A percentile compares a stretch with the other conserved stretches of the same genome.
Conservation (phyloP, 805 yeast species). For the Pichia eremophila region DNA sequence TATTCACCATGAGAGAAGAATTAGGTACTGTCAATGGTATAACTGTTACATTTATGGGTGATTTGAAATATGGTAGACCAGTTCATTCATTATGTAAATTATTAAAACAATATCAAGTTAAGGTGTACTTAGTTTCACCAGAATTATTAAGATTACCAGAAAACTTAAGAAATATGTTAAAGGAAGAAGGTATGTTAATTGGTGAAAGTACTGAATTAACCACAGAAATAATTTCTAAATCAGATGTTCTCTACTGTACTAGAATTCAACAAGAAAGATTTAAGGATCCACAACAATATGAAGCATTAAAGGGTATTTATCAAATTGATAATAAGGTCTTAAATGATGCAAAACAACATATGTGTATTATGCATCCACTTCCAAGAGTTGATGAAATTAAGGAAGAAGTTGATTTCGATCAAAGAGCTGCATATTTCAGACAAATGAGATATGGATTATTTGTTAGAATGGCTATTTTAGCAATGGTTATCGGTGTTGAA, state of each 20-base stretch:
- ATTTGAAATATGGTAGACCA: conserved; percentile 95
- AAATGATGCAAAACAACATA: conserved; percentile 90
- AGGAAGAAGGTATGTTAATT: conserved; percentile 57
- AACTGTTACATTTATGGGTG: conserved; percentile 98
- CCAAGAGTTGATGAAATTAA: conserved; percentile 95
- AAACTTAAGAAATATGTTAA: conserved; percentile 57
- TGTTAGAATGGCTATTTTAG: conserved; percentile 97
- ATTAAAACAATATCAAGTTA: conserved; percentile 85
- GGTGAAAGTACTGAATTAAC: conserved; percentile 71
- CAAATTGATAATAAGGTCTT: conserved; percentile 87
- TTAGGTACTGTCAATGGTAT: conserved; percentile 97
- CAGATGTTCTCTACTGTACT: conserved; percentile 96
- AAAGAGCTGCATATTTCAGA: conserved; percentile 98
- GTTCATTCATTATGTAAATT: conserved; percentile 92
- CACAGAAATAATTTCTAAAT: conserved; percentile 73
- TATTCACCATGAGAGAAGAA: conserved; percentile 98
- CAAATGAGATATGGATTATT: conserved; percentile 98
- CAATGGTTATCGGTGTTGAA: conserved; percentile 96
- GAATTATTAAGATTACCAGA: conserved; percentile 78
- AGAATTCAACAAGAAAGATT: conserved; percentile 98
- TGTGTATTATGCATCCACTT: conserved; percentile 98
- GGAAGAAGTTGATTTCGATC: conserved; percentile 98
- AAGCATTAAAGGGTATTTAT: conserved; percentile 82
- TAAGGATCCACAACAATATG: conserved; percentile 62
- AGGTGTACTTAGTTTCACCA: conserved; percentile 88